Percentiles rank a stretch among this genome's conserved stretches.
Evolutionary conservation across 2,329 filamentous ascomycete species (phyloP).

Genomic region (Alternaria tenuissima): DNA sequence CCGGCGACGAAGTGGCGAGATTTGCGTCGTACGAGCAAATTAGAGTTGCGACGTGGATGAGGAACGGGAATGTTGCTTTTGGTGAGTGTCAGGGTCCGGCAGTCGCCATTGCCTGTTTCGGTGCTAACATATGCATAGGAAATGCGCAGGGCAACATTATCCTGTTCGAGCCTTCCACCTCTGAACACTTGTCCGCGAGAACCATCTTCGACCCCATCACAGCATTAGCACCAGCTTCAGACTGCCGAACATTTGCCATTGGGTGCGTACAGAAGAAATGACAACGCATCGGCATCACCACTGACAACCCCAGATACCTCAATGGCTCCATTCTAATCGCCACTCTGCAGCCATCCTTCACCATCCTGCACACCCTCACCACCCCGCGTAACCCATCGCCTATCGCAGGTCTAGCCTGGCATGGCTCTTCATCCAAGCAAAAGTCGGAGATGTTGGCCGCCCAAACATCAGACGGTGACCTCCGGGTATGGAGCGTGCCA

Average conservation of each 20-base stretch:
- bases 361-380: constrained; percentile 89
- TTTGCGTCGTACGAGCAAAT: constrained; percentile 92
- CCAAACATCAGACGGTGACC: constrained; percentile 88
- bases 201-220: constrained; percentile 96
- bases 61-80: constrained; percentile 95
- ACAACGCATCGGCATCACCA: neutral
- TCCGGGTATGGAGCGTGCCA: constrained; percentile 95
- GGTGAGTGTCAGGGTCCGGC: constrained; percentile 66
- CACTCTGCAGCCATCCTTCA: constrained; percentile 88
- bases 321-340: constrained; percentile 95
- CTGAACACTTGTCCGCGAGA: constrained; percentile 87
- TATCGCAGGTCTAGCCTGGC: constrained; percentile 89
- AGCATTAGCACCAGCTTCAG: constrained; percentile 85
- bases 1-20: constrained; percentile 87
- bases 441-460: constrained; percentile 98
- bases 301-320: constrained; percentile 72
- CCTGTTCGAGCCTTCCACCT: constrained; percentile 90
- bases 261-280: constrained; percentile 66
- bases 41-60: constrained; percentile 90
- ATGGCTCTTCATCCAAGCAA: constrained; percentile 93
- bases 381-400: constrained; percentile 85
- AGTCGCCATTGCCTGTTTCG: constrained; percentile 11
- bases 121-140: constrained; percentile 62
- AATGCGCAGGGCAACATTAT: constrained; percentile 94
- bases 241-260: constrained; percentile 95